Evolutionary conservation across 305 asterid genomes (phyloP).

Genomic region (Fraxinus angustifolia): DNA sequence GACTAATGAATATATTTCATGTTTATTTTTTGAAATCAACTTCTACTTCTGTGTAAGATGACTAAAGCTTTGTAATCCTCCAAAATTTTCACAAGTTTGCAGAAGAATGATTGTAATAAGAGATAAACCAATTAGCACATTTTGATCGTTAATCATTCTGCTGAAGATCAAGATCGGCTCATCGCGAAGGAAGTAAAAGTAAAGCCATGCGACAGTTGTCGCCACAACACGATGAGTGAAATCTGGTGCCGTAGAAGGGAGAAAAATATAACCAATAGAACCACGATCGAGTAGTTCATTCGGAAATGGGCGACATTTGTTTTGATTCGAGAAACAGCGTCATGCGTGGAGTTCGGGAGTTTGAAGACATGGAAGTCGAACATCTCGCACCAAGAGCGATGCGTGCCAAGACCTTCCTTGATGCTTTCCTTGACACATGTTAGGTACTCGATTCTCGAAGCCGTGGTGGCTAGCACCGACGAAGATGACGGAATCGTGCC

Average conservation of each 20-base stretch:
- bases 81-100: background rate
- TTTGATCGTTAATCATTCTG: conserved; percentile 52
- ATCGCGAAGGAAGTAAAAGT: conserved; percentile 81
- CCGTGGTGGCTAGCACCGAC: conserved; percentile 25
- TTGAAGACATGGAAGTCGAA: conserved; percentile 42
- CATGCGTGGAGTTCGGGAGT: conserved; percentile 47
- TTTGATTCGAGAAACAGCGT: conserved; percentile 45
- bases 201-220: conserved; percentile 61
- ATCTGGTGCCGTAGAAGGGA: conserved; percentile 80
- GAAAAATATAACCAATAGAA: conserved; percentile 54
- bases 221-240: conserved; percentile 74
- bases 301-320: conserved; percentile 53
- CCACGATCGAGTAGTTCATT: conserved; percentile 66
- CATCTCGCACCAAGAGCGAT: conserved; percentile 80
- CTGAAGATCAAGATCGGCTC: conserved; percentile 62
- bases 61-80: too few relatives aligned
- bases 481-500: conserved; percentile 82
- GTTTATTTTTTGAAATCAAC: too few relatives aligned
- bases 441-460: conserved; percentile 51
- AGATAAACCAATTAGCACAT: conserved; percentile 54
- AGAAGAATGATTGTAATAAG: conserved; percentile 49
- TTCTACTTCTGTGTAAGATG: too few relatives aligned
- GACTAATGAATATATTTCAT: too few relatives aligned
- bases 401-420: conserved; percentile 65
- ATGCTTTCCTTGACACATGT: conserved; percentile 71